A percentile compares a stretch with the other conserved stretches of the same genome.
These are phyloP conservation scores for Gaultheria prostrata DNA, from an alignment of 148 eudicot species.

Conservation along the genomic window DNA sequence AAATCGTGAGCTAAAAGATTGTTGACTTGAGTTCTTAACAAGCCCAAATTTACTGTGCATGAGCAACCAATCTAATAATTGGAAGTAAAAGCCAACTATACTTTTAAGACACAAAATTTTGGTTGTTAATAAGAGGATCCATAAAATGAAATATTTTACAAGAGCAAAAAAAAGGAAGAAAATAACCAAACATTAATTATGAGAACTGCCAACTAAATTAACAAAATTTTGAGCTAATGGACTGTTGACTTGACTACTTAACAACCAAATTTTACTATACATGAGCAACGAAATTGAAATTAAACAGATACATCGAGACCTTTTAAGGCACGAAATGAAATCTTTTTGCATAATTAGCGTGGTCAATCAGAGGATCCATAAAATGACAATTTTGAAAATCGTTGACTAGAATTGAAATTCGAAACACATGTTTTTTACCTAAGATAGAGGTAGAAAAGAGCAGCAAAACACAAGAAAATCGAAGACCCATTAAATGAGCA, in stretches of 20 bases:
- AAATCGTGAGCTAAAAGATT: conserved; percentile 3
- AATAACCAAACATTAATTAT: conserved; percentile 3
- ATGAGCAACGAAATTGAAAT: conserved; percentile 18
- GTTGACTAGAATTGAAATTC: not conserved
- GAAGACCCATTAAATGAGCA: not conserved
- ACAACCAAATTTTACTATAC: conserved; percentile 16
- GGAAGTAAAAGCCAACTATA: conserved; percentile 14
- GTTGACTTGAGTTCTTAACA: conserved; percentile 26
- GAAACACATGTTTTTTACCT: not conserved
- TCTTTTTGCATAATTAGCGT: not conserved
- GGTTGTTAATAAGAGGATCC: not conserved
- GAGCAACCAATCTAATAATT: conserved; percentile 17
- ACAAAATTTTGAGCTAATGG: not conserved
- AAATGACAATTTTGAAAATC: not conserved
- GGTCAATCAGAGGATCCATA: not conserved
- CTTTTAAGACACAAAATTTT: not conserved
- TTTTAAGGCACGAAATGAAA: not conserved
- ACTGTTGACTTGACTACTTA: conserved; percentile 23
- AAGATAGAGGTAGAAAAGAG: not conserved
- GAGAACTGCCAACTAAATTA: not conserved
- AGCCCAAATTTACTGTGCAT: conserved; percentile 11
- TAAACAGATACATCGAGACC: not conserved
- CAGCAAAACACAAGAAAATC: conserved; percentile 15
- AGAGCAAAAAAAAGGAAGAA: not conserved
- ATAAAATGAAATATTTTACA: not conserved